Conservation (phyloP, 75 land plant genomes). For the Cupressus sempervirens region DNA sequence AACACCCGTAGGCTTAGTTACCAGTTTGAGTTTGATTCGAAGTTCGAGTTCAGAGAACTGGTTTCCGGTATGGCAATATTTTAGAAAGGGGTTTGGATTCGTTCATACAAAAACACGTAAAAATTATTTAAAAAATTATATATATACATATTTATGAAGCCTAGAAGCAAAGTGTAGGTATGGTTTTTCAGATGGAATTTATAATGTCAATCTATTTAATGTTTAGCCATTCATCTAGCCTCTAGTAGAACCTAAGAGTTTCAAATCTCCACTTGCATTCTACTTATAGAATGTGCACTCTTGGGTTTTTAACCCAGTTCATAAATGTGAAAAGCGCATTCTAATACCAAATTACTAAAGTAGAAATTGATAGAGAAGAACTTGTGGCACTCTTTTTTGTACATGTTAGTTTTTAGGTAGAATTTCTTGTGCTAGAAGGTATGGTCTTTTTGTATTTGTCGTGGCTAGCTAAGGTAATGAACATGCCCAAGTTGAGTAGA, state of each 20-base stretch:
- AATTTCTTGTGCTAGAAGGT: not conserved
- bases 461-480: constrained; percentile 17
- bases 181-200: not conserved
- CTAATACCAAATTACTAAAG: not conserved
- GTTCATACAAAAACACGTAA: too few species aligned
- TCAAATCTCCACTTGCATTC: not conserved
- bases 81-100: too few species aligned
- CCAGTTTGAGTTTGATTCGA: too few species aligned
- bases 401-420: not conserved
- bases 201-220: too few species aligned
- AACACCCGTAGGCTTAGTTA: too few species aligned
- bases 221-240: too few species aligned
- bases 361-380: not conserved
- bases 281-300: not conserved
- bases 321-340: not conserved
- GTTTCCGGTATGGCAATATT: too few species aligned
- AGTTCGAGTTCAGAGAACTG: too few species aligned
- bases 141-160: too few species aligned
- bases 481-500: constrained; percentile 20
- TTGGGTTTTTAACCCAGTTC: not conserved
- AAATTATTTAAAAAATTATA: too few species aligned
- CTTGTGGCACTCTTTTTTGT: not conserved
- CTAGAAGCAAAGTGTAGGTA: not conserved
- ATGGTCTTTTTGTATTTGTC: not conserved
- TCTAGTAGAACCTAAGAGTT: not conserved